Evolutionary conservation across 164 flowering plant species (phyloP).

Genomic region (Magnolia sinica): DNA sequence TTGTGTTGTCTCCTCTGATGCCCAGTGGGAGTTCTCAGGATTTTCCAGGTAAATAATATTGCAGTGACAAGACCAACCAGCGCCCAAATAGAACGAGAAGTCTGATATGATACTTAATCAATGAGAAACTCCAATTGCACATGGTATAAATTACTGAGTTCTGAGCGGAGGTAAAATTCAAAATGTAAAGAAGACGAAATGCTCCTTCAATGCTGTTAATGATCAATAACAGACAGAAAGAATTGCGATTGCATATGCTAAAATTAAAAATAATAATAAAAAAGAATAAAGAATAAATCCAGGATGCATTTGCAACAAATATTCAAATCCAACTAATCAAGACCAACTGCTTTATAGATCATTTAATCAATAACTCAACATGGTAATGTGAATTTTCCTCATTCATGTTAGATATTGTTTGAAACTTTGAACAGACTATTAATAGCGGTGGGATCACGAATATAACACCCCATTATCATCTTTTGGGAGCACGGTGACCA

Average conservation of each 20-base stretch:
- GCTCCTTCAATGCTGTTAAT: not conserved
- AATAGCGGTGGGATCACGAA: too few species aligned
- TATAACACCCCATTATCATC: not conserved
- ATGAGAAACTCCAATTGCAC: not conserved
- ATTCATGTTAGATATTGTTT: not conserved
- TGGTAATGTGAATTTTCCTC: not conserved
- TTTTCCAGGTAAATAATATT: conserved; percentile 71
- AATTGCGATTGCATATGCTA: not conserved
- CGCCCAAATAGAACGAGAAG: conserved; percentile 66
- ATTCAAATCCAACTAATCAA: not conserved
- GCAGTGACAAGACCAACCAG: conserved; percentile 79
- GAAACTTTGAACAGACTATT: not conserved
- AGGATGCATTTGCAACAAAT: not conserved
- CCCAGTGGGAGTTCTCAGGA: conserved; percentile 54
- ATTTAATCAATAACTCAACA: not conserved
- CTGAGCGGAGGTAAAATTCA: not conserved
- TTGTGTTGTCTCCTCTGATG: conserved; percentile 65
- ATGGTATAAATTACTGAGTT: not conserved
- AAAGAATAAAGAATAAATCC: not conserved
- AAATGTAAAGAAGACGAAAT: not conserved
- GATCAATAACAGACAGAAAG: not conserved
- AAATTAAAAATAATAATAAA: too few species aligned
- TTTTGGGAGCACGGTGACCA: not conserved
- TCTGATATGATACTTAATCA: conserved; percentile 33
- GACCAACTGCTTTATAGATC: not conserved